Conservation (phyloP, 352 stramenopile species). For the Globisporangium irregulare region DNA sequence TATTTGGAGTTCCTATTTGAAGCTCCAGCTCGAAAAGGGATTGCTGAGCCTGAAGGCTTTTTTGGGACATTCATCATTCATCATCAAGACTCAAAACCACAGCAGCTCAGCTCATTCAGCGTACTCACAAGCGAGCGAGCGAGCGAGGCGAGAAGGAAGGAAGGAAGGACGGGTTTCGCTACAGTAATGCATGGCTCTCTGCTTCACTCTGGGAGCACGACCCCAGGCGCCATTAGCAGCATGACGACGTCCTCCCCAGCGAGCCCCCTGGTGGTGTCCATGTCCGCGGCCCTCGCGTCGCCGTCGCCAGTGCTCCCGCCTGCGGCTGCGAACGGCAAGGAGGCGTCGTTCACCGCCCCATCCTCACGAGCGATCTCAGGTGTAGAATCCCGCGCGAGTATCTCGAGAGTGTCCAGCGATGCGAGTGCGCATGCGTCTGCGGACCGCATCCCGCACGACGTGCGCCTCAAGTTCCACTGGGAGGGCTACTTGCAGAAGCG, state of each 20-base stretch:
- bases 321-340: neutral
- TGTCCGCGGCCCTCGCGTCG: neutral
- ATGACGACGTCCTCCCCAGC: slow-evolving; percentile 11
- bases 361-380: neutral
- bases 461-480: slow-evolving; percentile 70
- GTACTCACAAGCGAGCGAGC: neutral
- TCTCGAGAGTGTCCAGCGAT: slow-evolving; percentile 5
- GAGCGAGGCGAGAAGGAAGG: neutral
- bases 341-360: neutral
- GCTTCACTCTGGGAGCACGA: neutral
- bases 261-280: slow-evolving; percentile 14
- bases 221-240: neutral
- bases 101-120: neutral
- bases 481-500: slow-evolving; percentile 87
- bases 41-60: too few species aligned
- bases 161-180: neutral
- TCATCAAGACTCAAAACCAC: neutral
- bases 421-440: neutral
- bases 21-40: neutral
- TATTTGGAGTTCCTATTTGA: neutral
- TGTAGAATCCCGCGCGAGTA: neutral
- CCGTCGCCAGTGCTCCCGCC: neutral
- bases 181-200: neutral
- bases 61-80: neutral
- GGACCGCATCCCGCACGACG: slow-evolving; percentile 26